Evolutionary conservation across 2,329 filamentous ascomycete species (phyloP).

Genomic region (Exserohilum turcica): DNA sequence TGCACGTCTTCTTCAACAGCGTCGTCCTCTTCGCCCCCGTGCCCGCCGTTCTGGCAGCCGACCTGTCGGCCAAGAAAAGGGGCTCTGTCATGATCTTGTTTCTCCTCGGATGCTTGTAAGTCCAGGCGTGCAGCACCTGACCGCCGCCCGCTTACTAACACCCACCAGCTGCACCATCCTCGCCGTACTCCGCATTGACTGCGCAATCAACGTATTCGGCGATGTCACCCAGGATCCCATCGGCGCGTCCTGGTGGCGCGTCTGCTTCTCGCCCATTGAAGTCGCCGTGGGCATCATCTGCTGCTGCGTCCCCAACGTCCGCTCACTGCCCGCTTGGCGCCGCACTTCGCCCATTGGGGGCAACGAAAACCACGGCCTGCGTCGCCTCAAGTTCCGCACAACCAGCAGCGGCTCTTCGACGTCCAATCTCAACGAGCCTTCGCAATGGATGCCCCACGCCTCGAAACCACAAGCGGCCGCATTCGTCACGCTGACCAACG

Average conservation of each 20-base stretch:
- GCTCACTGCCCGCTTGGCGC: slow-evolving; percentile 16
- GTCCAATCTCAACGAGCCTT: slow-evolving; percentile 21
- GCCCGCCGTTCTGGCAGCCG: slow-evolving; percentile 18
- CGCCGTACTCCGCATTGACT: slow-evolving; percentile 28
- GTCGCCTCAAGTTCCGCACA: slow-evolving; percentile 22
- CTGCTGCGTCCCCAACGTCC: slow-evolving; percentile 26
- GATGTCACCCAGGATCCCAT: slow-evolving; percentile 22
- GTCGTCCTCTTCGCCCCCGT: slow-evolving; percentile 18
- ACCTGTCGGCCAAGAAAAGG: slow-evolving; percentile 21
- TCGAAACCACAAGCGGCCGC: slow-evolving; percentile 19
- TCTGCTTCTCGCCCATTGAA: slow-evolving; percentile 29
- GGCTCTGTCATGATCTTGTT: slow-evolving; percentile 15
- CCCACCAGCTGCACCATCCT: slow-evolving; percentile 19
- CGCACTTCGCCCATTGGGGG: slow-evolving; percentile 9
- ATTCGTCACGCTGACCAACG: slow-evolving; percentile 25
- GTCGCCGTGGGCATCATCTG: slow-evolving; percentile 27
- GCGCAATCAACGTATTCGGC: slow-evolving; percentile 23
- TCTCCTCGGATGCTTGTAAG: slow-evolving; percentile 27
- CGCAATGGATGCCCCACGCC: slow-evolving; percentile 19
- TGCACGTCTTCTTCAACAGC: slow-evolving; percentile 27
- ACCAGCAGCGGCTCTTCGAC: slow-evolving; percentile 24
- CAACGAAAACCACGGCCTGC: slow-evolving; percentile 20
- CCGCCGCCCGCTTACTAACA: slow-evolving; percentile 4
- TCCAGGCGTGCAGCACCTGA: not conserved
- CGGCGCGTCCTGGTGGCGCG: slow-evolving; percentile 26